Evolutionary conservation across 73 alveolate species (phyloP).

Genomic region (Breviolum minutum): DNA sequence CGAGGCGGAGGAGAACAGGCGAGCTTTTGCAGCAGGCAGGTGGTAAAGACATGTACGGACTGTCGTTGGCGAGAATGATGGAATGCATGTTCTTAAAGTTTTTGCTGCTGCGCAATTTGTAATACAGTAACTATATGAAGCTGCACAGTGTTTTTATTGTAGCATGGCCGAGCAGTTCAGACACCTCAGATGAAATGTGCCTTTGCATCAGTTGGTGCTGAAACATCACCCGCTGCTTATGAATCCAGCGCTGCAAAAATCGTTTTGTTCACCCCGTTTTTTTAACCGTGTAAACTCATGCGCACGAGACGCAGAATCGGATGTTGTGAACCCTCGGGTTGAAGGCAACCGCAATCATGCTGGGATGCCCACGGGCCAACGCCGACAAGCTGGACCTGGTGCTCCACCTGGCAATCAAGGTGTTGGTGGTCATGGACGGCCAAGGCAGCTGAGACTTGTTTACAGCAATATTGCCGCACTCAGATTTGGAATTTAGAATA

Average conservation of each 20-base stretch:
- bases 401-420: slow-evolving; percentile 25
- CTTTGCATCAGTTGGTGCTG: too few species aligned
- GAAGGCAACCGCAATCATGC: slow-evolving; percentile 86
- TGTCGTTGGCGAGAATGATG: neutral
- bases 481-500: neutral
- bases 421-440: neutral
- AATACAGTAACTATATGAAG: too few species aligned
- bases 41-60: neutral
- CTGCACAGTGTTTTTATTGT: too few species aligned
- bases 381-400: slow-evolving; percentile 79
- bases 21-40: slow-evolving; percentile 79
- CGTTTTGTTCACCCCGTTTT: neutral
- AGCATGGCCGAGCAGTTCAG: too few species aligned
- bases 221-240: too few species aligned
- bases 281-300: neutral
- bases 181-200: too few species aligned
- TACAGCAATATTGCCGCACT: neutral
- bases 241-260: too few species aligned
- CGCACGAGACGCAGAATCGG: neutral
- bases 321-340: too few species aligned
- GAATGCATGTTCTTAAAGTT: neutral
- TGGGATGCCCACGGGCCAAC: slow-evolving; percentile 75
- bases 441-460: neutral
- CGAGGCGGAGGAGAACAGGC: slow-evolving; percentile 67
- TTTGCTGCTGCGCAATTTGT: too few species aligned